Evolutionary conservation across 140 eudicot genomes (phyloP).

Genomic region (Bidens hawaiensis): DNA sequence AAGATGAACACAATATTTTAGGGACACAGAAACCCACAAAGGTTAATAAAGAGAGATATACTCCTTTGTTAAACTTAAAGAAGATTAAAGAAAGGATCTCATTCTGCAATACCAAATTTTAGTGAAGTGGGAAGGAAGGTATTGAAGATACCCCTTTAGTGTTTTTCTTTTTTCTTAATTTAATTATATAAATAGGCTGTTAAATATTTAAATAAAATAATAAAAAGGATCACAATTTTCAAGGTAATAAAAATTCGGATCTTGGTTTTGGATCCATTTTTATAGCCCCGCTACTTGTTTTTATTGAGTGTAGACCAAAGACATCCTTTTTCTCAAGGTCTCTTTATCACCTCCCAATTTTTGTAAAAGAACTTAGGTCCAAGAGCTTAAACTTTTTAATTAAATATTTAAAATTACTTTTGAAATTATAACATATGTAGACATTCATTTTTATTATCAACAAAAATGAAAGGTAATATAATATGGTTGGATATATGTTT

Average conservation of each 20-base stretch:
- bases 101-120: constrained; percentile 68
- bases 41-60: constrained; percentile 39
- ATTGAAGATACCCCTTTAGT: constrained; percentile 37
- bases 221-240: constrained; percentile 25
- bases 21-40: constrained; percentile 52
- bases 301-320: constrained; percentile 38
- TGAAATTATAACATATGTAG: not conserved
- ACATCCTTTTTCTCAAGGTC: constrained; percentile 31
- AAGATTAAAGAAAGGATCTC: constrained; percentile 56
- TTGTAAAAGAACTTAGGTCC: constrained; percentile 35
- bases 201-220: not conserved
- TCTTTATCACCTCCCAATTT: constrained; percentile 37
- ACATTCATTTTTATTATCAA: too few relatives aligned
- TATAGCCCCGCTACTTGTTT: constrained; percentile 30
- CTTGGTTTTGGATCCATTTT: constrained; percentile 41
- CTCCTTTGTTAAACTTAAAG: constrained; percentile 52
- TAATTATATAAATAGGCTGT: not conserved
- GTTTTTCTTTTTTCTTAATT: not conserved
- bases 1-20: constrained; percentile 1
- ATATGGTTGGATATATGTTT: not conserved
- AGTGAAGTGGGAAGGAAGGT: constrained; percentile 80
- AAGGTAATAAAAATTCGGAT: constrained; percentile 36
- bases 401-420: not conserved
- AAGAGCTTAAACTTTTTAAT: constrained; percentile 8
- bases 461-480: not conserved